A percentile compares a stretch with the other conserved stretches of the same genome.
These are phyloP conservation scores for Bolboschoenus planiculmis DNA, from an alignment of 176 grass and related monocot genomes.

Conservation along the genomic window DNA sequence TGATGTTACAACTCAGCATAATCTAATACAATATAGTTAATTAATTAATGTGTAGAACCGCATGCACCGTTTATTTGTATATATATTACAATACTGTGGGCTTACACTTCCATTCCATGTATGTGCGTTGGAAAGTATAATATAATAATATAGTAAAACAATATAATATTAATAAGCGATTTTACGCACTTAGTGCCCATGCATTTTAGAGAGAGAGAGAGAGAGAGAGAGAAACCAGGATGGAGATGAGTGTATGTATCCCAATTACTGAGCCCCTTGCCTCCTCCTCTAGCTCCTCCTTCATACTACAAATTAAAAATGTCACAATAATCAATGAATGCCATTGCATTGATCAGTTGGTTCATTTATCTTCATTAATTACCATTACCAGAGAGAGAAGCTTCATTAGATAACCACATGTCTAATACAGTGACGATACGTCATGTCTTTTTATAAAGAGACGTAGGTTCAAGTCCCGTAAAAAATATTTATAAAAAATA, in stretches of 20 bases:
- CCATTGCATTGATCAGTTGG: background rate
- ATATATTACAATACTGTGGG: background rate
- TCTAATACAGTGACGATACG: too few species aligned
- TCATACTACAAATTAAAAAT: constrained; percentile 53
- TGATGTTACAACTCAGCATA: background rate
- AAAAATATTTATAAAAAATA: too few species aligned
- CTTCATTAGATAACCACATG: too few species aligned
- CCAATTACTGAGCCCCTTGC: constrained; percentile 67
- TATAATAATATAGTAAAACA: background rate
- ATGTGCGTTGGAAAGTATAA: background rate
- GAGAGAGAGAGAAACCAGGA: constrained; percentile 45
- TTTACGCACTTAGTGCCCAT: background rate
- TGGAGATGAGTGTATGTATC: constrained; percentile 65
- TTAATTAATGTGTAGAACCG: background rate
- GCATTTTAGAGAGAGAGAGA: background rate
- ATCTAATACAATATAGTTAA: too few species aligned
- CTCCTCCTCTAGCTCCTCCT: constrained; percentile 52
- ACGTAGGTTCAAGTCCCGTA: too few species aligned
- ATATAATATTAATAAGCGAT: too few species aligned
- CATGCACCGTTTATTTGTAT: background rate
- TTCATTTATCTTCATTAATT: background rate
- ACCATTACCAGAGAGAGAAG: too few species aligned
- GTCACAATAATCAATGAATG: background rate
- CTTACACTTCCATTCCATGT: background rate
- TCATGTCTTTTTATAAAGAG: too few species aligned